Evolutionary conservation across 1,284 basidiomycete species (phyloP).

Genomic region (Jaminaea rosea): DNA sequence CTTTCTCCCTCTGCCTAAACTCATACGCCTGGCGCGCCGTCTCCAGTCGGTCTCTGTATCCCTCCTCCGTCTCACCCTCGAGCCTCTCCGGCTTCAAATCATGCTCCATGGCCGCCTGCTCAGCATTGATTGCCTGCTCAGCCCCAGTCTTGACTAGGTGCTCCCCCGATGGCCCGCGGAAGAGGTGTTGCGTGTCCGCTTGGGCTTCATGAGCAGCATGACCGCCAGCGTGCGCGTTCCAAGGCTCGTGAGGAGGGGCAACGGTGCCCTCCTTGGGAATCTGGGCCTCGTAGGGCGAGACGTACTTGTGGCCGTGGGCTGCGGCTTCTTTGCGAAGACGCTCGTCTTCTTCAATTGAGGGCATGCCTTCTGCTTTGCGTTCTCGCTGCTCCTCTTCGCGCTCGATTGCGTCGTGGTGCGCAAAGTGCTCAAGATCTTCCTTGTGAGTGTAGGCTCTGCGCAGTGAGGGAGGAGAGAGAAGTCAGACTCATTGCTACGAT

Average conservation of each 20-base stretch:
- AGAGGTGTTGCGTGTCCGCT: conserved; percentile 33
- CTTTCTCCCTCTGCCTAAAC: not conserved
- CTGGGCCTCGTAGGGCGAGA: conserved; percentile 40
- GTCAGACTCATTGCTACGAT: too few species aligned
- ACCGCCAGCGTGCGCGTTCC: conserved; percentile 32
- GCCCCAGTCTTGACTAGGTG: conserved; percentile 34
- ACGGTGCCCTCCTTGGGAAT: conserved; percentile 18
- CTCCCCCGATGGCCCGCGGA: conserved; percentile 38
- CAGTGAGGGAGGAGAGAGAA: too few species aligned
- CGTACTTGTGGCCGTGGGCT: conserved; percentile 29
- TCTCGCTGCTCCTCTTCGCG: conserved; percentile 71
- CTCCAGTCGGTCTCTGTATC: conserved; percentile 24
- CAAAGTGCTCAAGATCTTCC: conserved; percentile 65
- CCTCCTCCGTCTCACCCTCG: conserved; percentile 16
- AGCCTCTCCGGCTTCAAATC: conserved; percentile 4
- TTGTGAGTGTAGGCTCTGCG: conserved; percentile 82
- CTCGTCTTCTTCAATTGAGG: conserved; percentile 47
- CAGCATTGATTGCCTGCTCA: conserved; percentile 25
- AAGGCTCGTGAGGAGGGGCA: conserved; percentile 19
- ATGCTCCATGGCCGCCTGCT: conserved; percentile 21
- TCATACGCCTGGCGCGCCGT: conserved; percentile 12
- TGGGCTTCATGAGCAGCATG: conserved; percentile 35
- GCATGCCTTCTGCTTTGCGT: conserved; percentile 69
- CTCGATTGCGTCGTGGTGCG: conserved; percentile 80
- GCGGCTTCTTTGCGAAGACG: conserved; percentile 24